Evolutionary conservation across 306 rosid genomes (phyloP).

Genomic region (Heteromeles arbutifolia): DNA sequence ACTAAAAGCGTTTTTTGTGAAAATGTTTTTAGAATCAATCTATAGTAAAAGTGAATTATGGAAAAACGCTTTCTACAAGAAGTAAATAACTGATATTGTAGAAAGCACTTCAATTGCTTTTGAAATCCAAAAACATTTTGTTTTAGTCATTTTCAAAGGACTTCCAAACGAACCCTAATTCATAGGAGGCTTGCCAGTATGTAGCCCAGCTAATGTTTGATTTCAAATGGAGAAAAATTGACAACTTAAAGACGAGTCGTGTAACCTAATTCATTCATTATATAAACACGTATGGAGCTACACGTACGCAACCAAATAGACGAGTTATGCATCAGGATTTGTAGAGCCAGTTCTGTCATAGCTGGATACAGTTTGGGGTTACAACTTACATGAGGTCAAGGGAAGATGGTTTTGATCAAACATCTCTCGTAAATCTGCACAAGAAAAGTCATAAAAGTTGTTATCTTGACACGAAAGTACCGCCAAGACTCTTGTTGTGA

Average conservation of each 20-base stretch:
- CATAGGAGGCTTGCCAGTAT: neutral
- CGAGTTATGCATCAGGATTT: neutral
- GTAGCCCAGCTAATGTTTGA: neutral
- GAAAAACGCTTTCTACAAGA: too few species aligned
- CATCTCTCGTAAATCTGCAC: neutral
- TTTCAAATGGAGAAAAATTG: neutral
- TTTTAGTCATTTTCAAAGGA: too few species aligned
- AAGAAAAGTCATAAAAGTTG: neutral
- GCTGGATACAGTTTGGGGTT: neutral
- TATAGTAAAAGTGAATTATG: too few species aligned
- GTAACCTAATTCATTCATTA: neutral
- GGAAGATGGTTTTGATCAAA: neutral
- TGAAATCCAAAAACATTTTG: rapidly evolving
- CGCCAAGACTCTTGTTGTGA: neutral
- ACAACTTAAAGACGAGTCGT: neutral
- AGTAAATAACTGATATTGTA: too few species aligned
- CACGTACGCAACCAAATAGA: neutral
- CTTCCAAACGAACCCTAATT: too few species aligned
- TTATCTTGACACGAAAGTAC: neutral
- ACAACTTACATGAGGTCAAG: neutral
- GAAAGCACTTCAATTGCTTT: too few species aligned
- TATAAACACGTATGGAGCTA: neutral
- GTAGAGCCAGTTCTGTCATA: neutral
- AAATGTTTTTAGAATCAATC: too few species aligned
- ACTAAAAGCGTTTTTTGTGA: rapidly evolving